A percentile compares a stretch with the other conserved stretches of the same genome.
These are phyloP conservation scores for Penicillium egyptiacum DNA, from an alignment of 495 filamentous ascomycete genomes.

Conservation along the genomic window DNA sequence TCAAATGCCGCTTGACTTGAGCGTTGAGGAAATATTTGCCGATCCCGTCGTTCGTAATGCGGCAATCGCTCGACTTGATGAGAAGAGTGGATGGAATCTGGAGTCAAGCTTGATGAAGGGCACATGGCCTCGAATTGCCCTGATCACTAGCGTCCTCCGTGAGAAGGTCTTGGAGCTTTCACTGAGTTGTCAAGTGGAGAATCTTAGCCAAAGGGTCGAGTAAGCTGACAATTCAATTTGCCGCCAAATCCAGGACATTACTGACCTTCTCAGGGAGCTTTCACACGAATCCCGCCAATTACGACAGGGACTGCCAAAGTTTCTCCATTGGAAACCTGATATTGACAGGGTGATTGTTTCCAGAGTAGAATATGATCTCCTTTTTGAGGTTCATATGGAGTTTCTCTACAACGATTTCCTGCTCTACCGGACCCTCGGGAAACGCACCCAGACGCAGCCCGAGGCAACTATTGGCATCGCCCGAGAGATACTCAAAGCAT, in stretches of 20 bases:
- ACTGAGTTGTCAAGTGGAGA: conserved; percentile 34
- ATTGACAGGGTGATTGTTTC: background rate
- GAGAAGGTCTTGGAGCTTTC: conserved; percentile 59
- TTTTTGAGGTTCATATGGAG: conserved; percentile 37
- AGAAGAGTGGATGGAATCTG: conserved; percentile 50
- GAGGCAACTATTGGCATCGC: conserved; percentile 47
- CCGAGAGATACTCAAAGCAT: conserved; percentile 44
- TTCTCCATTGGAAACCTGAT: conserved; percentile 23
- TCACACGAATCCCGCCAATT: conserved; percentile 15
- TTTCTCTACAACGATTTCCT: conserved; percentile 55
- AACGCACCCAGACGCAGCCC: conserved; percentile 40
- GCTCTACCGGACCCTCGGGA: conserved; percentile 50
- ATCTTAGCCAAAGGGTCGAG: conserved; percentile 24
- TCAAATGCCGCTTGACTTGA: conserved; percentile 54
- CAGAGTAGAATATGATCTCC: conserved; percentile 9
- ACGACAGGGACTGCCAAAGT: conserved; percentile 15
- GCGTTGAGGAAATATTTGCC: conserved; percentile 44
- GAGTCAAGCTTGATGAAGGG: conserved; percentile 33
- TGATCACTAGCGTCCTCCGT: conserved; percentile 43
- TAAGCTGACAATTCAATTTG: conserved; percentile 10
- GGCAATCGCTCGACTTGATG: conserved; percentile 39
- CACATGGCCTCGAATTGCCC: conserved; percentile 39
- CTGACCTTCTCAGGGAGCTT: conserved; percentile 13
- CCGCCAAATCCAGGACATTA: background rate
- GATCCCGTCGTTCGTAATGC: conserved; percentile 37